These are phyloP conservation scores for Eucalyptus pauciflora DNA, from an alignment of 345 rosid species.

Conservation along the genomic window DNA sequence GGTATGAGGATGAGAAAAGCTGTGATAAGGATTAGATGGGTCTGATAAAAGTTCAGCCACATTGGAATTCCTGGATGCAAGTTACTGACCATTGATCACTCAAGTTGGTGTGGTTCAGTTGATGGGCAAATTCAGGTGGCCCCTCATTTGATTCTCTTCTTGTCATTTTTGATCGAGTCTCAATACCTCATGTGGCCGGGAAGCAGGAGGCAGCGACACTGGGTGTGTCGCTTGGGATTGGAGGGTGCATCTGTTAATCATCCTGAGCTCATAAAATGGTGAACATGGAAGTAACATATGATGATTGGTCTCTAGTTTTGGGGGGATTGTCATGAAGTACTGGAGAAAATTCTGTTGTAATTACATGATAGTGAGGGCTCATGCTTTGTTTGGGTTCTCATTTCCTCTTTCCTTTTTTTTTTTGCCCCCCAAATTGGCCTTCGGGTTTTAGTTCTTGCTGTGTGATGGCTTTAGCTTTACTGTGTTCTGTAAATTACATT, in stretches of 20 bases:
- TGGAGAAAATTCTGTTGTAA: neutral
- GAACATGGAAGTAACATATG: neutral
- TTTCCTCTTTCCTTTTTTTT: neutral
- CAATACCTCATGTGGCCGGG: neutral
- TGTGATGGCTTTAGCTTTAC: neutral
- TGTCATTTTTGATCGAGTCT: neutral
- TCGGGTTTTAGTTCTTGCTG: neutral
- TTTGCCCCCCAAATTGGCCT: neutral
- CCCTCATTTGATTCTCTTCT: neutral
- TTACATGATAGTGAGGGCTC: neutral
- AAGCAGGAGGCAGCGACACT: neutral
- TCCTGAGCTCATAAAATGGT: neutral
- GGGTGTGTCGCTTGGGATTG: neutral
- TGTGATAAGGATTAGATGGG: neutral
- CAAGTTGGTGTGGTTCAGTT: neutral
- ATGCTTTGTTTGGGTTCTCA: neutral
- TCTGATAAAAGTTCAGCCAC: neutral
- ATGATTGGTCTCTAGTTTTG: neutral
- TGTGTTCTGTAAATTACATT: neutral
- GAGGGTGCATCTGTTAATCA: neutral
- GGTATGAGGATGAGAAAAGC: constrained; percentile 39
- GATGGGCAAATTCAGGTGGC: neutral
- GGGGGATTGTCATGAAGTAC: neutral
- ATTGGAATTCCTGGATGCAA: neutral
- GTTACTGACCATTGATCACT: neutral